phyloP scores from a whole-genome alignment of 2,329 filamentous ascomycete genomes.

The Phoma sp. region DNA sequence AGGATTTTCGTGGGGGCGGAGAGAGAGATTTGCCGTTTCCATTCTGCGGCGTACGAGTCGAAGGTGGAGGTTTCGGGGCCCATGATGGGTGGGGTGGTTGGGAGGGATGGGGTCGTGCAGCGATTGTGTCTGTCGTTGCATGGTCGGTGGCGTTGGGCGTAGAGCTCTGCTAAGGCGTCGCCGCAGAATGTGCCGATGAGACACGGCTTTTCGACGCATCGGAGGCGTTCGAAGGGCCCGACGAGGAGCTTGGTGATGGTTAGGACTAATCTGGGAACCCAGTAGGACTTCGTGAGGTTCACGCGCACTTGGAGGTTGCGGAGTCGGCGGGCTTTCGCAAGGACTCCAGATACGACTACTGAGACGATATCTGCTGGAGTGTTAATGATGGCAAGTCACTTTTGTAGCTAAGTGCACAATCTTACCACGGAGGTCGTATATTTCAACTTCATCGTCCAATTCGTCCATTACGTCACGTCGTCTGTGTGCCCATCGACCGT shows the following conservation, averaged over 20 bases:
- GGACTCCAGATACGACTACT: conserved; percentile 40
- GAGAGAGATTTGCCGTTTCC: conserved; percentile 27
- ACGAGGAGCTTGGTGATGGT: conserved; percentile 34
- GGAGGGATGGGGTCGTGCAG: conserved; percentile 6
- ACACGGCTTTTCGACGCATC: conserved; percentile 38
- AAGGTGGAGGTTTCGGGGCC: conserved; percentile 25
- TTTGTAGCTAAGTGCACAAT: not conserved
- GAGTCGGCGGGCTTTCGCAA: conserved; percentile 36
- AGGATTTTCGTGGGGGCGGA: conserved; percentile 13
- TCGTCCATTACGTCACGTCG: not conserved
- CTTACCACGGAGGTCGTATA: conserved; percentile 44
- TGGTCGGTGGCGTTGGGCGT: not conserved
- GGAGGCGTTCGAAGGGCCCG: conserved; percentile 39
- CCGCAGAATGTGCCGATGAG: conserved; percentile 35
- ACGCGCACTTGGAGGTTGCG: conserved; percentile 40
- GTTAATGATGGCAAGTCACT: not conserved
- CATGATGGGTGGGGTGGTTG: conserved; percentile 21
- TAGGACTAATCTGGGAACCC: conserved; percentile 29
- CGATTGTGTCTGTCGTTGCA: not conserved
- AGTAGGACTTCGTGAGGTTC: conserved; percentile 34
- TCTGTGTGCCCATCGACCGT: too few species aligned
- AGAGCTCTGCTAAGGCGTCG: not conserved
- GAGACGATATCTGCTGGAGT: conserved; percentile 34
- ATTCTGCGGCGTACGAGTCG: conserved; percentile 29
- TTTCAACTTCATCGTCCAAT: conserved; percentile 46